phyloP scores from a whole-genome alignment of 495 filamentous ascomycete genomes.

The Penicillium cinerascens region DNA sequence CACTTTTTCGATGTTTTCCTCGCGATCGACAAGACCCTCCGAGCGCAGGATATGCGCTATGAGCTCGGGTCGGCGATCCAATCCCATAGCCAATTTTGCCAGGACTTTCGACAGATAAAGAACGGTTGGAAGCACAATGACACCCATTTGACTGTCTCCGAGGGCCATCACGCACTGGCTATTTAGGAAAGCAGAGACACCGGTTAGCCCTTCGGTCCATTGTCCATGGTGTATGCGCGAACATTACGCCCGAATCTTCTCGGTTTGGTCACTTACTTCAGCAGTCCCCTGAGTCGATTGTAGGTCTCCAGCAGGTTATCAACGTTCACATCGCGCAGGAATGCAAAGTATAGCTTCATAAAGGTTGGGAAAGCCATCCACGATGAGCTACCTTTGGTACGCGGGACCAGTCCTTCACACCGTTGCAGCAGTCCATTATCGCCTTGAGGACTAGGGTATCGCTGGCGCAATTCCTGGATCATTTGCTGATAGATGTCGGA shows the following conservation, averaged over 20 bases:
- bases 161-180: constrained; percentile 78
- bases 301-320: constrained; percentile 72
- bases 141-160: constrained; percentile 70
- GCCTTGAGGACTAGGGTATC: constrained; percentile 49
- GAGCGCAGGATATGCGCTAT: constrained; percentile 52
- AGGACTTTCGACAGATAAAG: constrained; percentile 73
- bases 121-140: constrained; percentile 71
- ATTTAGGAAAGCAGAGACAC: background rate
- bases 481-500: constrained; percentile 65
- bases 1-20: constrained; percentile 57
- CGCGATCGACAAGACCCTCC: constrained; percentile 46
- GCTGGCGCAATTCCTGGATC: constrained; percentile 57
- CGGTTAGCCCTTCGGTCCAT: constrained; percentile 3
- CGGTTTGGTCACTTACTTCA: constrained; percentile 56
- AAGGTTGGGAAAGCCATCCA: constrained; percentile 76
- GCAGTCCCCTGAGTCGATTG: constrained; percentile 63
- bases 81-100: constrained; percentile 72
- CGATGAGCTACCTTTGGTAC: constrained; percentile 55
- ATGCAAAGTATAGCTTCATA: constrained; percentile 73
- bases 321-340: constrained; percentile 73
- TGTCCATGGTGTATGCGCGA: background rate
- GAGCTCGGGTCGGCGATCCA: constrained; percentile 73
- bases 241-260: background rate
- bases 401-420: constrained; percentile 55
- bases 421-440: constrained; percentile 56